Evolutionary conservation across 192 early-diverging fungal species (phyloP).

Genomic region (Neocallimastix lanati): DNA sequence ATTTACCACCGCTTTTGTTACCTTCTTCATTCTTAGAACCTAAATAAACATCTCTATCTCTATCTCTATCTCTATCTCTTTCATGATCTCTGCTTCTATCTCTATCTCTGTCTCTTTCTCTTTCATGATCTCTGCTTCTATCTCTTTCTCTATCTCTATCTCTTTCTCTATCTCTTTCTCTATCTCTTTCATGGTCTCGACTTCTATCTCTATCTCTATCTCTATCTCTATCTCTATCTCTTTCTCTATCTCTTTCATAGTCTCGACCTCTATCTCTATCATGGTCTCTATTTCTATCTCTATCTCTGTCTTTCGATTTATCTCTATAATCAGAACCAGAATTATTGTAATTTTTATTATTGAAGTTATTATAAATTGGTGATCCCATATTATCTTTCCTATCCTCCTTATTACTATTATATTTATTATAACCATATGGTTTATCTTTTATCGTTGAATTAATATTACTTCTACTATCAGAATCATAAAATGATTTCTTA

Average conservation of each 20-base stretch:
- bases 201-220: too few relatives aligned
- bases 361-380: neutral
- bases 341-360: neutral
- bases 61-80: neutral
- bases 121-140: neutral
- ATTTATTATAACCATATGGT: neutral
- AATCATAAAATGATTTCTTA: neutral
- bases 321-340: neutral
- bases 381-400: neutral
- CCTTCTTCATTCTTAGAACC: neutral
- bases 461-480: neutral
- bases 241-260: neutral
- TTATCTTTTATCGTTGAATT: neutral
- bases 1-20: neutral
- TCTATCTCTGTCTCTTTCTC: neutral
- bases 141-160: neutral
- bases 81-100: neutral
- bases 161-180: neutral
- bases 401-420: neutral
- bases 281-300: neutral
- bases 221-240: neutral
- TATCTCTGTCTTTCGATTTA: neutral
- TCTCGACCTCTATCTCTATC: neutral
- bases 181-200: neutral
- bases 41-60: neutral